These are phyloP conservation scores for Antrodiella citrinella DNA, from an alignment of 768 basidiomycete species.

Conservation along the genomic window DNA sequence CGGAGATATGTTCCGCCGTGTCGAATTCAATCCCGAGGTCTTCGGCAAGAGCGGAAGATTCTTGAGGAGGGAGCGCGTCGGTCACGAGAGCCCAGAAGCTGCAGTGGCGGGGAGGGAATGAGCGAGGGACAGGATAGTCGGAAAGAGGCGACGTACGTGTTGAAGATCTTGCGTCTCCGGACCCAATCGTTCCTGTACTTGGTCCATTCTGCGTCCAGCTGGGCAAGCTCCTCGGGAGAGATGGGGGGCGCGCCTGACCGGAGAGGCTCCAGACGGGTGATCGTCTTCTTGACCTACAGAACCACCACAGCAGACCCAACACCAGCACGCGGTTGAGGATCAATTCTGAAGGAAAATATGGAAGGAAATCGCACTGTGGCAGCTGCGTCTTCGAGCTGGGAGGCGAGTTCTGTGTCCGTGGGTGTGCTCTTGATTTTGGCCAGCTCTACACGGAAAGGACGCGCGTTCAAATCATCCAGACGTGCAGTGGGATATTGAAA, in stretches of 20 bases:
- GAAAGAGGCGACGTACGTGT: slow-evolving; percentile 38
- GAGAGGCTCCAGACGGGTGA: slow-evolving; percentile 50
- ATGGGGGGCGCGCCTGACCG: slow-evolving; percentile 60
- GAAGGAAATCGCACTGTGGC: slow-evolving; percentile 38
- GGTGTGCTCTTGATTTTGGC: slow-evolving; percentile 53
- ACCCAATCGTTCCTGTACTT: slow-evolving; percentile 82
- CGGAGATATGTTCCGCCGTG: slow-evolving; percentile 53
- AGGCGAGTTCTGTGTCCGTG: slow-evolving; percentile 59
- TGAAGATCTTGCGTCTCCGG: slow-evolving; percentile 67
- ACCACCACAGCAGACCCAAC: slow-evolving; percentile 8
- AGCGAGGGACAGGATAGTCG: slow-evolving; percentile 1
- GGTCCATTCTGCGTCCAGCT: slow-evolving; percentile 65
- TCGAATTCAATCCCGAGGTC: slow-evolving; percentile 79
- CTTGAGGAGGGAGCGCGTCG: slow-evolving; percentile 59
- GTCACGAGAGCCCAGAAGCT: slow-evolving; percentile 74
- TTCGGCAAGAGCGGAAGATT: slow-evolving; percentile 58
- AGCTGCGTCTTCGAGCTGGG: slow-evolving; percentile 41
- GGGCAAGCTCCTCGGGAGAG: slow-evolving; percentile 60
- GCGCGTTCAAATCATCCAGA: background rate
- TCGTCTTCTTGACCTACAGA: slow-evolving; percentile 40
- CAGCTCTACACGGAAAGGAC: slow-evolving; percentile 42
- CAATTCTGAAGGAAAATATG: slow-evolving; percentile 1
- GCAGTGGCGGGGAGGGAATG: slow-evolving; percentile 4
- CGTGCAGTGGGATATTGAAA: too few relatives aligned
- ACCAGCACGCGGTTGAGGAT: too few relatives aligned